phyloP scores from a whole-genome alignment of 2,329 filamentous ascomycete species.

The Fusarium sp. region DNA sequence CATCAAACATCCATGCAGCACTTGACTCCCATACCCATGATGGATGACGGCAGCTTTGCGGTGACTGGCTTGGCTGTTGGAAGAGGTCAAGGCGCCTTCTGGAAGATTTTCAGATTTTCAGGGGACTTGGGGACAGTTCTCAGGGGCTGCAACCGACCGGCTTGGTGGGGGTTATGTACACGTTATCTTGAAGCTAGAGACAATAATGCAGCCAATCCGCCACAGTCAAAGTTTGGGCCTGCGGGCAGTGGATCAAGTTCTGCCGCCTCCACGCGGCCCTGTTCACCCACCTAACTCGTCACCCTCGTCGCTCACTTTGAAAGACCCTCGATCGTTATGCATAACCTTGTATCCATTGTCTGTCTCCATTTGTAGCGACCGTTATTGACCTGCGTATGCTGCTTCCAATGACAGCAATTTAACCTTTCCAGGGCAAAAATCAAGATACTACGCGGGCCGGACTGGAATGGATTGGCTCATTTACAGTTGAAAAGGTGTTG shows the following conservation, averaged over 20 bases:
- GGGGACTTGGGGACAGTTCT: slow-evolving; percentile 22
- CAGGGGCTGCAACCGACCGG: slow-evolving; percentile 16
- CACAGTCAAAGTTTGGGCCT: not conserved
- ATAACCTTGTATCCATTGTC: not conserved
- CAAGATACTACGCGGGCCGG: not conserved
- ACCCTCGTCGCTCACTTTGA: not conserved
- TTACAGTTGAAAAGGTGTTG: slow-evolving; percentile 1
- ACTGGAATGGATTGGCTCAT: slow-evolving; percentile 26
- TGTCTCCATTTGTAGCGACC: not conserved
- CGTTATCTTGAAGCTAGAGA: slow-evolving; percentile 10
- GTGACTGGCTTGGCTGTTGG: not conserved
- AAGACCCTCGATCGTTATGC: not conserved
- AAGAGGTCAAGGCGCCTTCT: slow-evolving; percentile 21
- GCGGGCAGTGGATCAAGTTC: slow-evolving; percentile 4
- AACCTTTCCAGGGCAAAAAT: not conserved
- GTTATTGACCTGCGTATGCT: not conserved
- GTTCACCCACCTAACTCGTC: slow-evolving; percentile 12
- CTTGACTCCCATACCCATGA: not conserved
- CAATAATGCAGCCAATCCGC: slow-evolving; percentile 16
- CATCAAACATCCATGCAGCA: not conserved
- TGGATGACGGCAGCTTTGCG: not conserved
- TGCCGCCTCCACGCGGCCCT: slow-evolving; percentile 19
- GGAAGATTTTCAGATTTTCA: slow-evolving; percentile 26
- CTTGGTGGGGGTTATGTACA: slow-evolving; percentile 6
- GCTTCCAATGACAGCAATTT: not conserved